Evolutionary conservation across 1,284 basidiomycete genomes (phyloP).

Genomic region (Cryptococcus sp.): DNA sequence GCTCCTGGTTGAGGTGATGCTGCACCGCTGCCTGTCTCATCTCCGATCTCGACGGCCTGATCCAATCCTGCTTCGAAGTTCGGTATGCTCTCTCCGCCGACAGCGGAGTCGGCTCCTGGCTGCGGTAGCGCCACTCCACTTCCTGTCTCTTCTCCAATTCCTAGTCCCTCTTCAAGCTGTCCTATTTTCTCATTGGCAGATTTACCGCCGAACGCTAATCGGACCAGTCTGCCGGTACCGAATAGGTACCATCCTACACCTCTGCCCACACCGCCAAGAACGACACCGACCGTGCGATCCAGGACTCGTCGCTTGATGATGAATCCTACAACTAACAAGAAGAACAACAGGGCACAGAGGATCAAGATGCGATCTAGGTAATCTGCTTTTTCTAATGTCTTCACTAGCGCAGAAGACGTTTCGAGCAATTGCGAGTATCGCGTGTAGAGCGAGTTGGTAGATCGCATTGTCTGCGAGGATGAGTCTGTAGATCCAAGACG

Average conservation of each 20-base stretch:
- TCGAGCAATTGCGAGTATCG: slow-evolving; percentile 70
- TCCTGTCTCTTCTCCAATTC: neutral
- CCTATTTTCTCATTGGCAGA: neutral
- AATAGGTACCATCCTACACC: slow-evolving; percentile 46
- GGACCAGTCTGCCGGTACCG: slow-evolving; percentile 27
- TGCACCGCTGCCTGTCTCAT: neutral
- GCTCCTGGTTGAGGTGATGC: neutral
- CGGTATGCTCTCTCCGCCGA: neutral
- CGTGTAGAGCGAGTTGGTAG: slow-evolving; percentile 77
- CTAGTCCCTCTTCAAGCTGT: neutral
- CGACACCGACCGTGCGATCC: slow-evolving; percentile 57
- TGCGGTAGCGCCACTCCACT: neutral
- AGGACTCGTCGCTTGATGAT: slow-evolving; percentile 82
- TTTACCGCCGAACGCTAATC: slow-evolving; percentile 30
- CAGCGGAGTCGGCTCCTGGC: neutral
- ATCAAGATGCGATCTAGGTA: slow-evolving; percentile 87
- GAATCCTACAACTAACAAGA: slow-evolving; percentile 77
- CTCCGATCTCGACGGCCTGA: no score
- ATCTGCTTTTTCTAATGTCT: slow-evolving; percentile 81
- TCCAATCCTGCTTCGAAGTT: neutral
- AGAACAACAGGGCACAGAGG: slow-evolving; percentile 73
- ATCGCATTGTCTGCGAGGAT: slow-evolving; percentile 71
- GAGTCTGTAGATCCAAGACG: slow-evolving; percentile 59
- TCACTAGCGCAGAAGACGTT: slow-evolving; percentile 78
- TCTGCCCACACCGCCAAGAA: slow-evolving; percentile 48